phyloP scores from a whole-genome alignment of 2,329 filamentous ascomycete species.

The Fusarium clavum region DNA sequence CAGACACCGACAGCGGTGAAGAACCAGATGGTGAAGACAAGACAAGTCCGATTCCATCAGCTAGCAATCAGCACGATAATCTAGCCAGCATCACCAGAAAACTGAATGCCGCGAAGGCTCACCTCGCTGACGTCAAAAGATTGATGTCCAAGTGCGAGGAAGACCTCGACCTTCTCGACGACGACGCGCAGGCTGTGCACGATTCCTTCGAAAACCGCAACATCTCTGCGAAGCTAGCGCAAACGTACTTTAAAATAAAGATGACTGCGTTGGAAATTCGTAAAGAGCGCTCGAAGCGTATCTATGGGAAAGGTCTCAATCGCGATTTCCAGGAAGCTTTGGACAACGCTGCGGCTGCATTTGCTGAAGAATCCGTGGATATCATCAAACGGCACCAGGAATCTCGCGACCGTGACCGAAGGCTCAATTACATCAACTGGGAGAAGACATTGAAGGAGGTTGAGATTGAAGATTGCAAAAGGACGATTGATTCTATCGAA shows the following conservation, averaged over 20 bases:
- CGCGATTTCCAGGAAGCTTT: not conserved
- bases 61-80: no score
- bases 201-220: no score
- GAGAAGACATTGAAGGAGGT: not conserved
- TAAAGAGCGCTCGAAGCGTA: not conserved
- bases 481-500: not conserved
- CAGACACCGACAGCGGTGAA: not conserved
- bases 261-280: not conserved
- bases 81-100: no score
- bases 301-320: not conserved
- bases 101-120: no score
- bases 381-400: not conserved
- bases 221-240: not conserved
- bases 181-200: no score
- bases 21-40: not conserved
- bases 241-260: not conserved
- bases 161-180: no score
- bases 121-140: no score
- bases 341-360: not conserved
- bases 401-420: not conserved
- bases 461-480: not conserved
- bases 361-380: not conserved
- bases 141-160: no score
- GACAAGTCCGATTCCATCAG: not conserved
- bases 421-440: not conserved